Evolutionary conservation across 352 stramenopile genomes (phyloP).

Genomic region (Pythium coloratum): DNA sequence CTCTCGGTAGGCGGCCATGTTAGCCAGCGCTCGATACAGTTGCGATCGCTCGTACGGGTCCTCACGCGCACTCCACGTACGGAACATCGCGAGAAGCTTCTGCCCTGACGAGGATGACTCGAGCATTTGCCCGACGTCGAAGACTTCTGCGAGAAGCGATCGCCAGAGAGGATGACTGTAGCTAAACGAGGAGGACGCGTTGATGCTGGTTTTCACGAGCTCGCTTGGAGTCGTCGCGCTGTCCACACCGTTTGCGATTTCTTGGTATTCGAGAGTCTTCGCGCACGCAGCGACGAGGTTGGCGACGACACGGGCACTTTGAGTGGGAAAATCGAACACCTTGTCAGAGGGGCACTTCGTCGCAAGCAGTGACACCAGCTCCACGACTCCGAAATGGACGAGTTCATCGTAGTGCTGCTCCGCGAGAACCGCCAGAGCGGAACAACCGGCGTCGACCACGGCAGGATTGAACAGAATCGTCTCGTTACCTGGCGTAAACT

Average conservation of each 20-base stretch:
- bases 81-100: constrained; percentile 39
- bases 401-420: constrained; percentile 68
- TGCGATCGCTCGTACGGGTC: constrained; percentile 79
- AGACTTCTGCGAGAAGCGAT: constrained; percentile 41
- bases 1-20: constrained; percentile 61
- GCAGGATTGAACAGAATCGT: constrained; percentile 65
- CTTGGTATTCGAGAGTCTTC: constrained; percentile 30
- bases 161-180: constrained; percentile 23
- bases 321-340: constrained; percentile 41
- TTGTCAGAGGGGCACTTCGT: constrained; percentile 31
- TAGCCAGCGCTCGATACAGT: constrained; percentile 68
- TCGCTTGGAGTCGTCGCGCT: neutral
- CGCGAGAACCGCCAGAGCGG: constrained; percentile 64
- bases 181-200: neutral
- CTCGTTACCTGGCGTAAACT: constrained; percentile 77
- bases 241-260: neutral
- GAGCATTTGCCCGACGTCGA: constrained; percentile 58
- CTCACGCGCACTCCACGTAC: constrained; percentile 38
- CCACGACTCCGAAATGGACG: constrained; percentile 61
- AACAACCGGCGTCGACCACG: constrained; percentile 68
- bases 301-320: constrained; percentile 76
- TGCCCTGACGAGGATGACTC: constrained; percentile 44
- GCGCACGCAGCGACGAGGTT: constrained; percentile 69
- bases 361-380: constrained; percentile 57
- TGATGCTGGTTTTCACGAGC: neutral